A percentile compares a stretch with the other conserved stretches of the same genome.
Conservation (phyloP, 352 stramenopile genomes). For the Phytophthora meadii region DNA sequence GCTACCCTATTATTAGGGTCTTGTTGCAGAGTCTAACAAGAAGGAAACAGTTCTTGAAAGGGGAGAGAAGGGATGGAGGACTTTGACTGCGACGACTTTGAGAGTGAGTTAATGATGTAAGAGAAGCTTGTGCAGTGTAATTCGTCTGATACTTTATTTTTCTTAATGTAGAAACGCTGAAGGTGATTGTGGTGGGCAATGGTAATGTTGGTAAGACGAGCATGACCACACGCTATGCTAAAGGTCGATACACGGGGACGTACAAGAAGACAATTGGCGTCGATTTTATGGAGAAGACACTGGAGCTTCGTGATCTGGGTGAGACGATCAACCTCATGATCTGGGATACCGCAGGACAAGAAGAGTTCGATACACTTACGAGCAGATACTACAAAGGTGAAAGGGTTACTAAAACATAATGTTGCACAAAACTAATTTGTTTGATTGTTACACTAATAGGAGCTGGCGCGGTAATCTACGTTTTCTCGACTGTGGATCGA, state of each 20-base stretch:
- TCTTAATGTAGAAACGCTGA: constrained; percentile 64
- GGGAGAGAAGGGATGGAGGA: constrained; percentile 36
- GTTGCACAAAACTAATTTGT: background rate
- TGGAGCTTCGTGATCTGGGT: constrained; percentile 66
- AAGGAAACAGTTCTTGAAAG: background rate
- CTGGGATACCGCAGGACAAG: constrained; percentile 83
- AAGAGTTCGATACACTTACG: constrained; percentile 84
- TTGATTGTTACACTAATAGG: constrained; percentile 17
- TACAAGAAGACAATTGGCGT: constrained; percentile 90
- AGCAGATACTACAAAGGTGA: constrained; percentile 79
- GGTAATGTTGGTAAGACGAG: constrained; percentile 87
- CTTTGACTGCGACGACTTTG: constrained; percentile 79
- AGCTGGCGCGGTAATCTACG: constrained; percentile 73
- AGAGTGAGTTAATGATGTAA: constrained; percentile 48
- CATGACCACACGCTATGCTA: constrained; percentile 82
- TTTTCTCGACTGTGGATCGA: constrained; percentile 79
- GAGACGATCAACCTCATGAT: constrained; percentile 83
- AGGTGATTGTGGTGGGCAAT: constrained; percentile 87
- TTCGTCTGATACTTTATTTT: too few relatives aligned
- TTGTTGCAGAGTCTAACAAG: background rate
- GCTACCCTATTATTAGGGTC: constrained; percentile 13
- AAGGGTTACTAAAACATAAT: background rate
- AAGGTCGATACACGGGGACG: constrained; percentile 77
- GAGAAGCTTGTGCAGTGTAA: too few relatives aligned
- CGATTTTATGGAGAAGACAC: constrained; percentile 86